Percentiles rank a stretch among this genome's conserved stretches.
Evolutionary conservation across 1,284 basidiomycete genomes (phyloP).

Genomic region (Ustilago crameri): DNA sequence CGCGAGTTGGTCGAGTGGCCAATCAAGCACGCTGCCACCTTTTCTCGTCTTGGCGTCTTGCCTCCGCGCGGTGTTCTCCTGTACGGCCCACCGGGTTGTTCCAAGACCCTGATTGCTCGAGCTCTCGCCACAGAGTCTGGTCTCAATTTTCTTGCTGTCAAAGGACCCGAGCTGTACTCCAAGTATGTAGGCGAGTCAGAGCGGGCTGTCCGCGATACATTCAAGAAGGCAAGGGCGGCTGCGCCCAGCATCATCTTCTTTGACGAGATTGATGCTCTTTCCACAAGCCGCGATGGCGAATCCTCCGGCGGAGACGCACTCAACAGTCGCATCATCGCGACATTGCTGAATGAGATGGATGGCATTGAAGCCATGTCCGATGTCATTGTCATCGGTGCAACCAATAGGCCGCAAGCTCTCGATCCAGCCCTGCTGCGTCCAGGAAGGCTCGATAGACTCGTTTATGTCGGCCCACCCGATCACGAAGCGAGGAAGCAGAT

Average conservation of each 20-base stretch:
- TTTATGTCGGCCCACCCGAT: constrained; percentile 95
- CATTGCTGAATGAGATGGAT: constrained; percentile 94
- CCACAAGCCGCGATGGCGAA: constrained; percentile 78
- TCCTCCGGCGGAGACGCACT: constrained; percentile 72
- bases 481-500: constrained; percentile 82
- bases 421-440: constrained; percentile 94
- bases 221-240: constrained; percentile 91
- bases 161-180: constrained; percentile 95
- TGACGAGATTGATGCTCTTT: constrained; percentile 96
- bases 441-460: constrained; percentile 90
- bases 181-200: constrained; percentile 99
- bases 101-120: constrained; percentile 92
- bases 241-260: constrained; percentile 97
- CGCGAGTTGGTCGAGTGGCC: constrained; percentile 81
- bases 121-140: constrained; percentile 95
- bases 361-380: constrained; percentile 92
- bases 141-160: constrained; percentile 96
- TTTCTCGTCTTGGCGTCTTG: constrained; percentile 84
- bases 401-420: constrained; percentile 92
- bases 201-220: constrained; percentile 90
- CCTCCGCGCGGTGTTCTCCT: constrained; percentile 90
- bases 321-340: constrained; percentile 88
- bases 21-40: constrained; percentile 83
- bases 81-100: constrained; percentile 97
- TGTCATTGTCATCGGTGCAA: constrained; percentile 94